Base-by-base conservation (phyloP, 2,329 filamentous ascomycete species). In the Colletotrichum plurivorum region DNA sequence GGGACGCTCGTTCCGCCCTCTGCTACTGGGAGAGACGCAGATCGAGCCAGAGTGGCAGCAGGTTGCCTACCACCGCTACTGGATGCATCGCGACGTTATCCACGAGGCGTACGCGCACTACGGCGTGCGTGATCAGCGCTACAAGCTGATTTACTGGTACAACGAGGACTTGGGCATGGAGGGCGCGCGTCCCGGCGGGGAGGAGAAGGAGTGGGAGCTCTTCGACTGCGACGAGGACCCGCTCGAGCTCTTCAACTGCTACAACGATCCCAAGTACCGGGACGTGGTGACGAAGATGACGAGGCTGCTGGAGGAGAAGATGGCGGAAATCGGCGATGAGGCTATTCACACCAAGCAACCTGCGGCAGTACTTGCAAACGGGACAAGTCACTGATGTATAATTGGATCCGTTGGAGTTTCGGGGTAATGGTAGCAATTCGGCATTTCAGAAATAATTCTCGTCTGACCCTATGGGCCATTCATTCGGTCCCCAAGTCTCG, bases 141-240 rank as follows among this genome's bases (percentile, higher is more conserved):
- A 87, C 71, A 88, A 88, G 79, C 71, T 88, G 3, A 88, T 88
- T n/a, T 88, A 87, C 74, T 88, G 85, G 85, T 88, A 88, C 69
- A 85, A 85, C 56, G 83, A 87, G 71, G 79, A 77, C 10, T 78
- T 87, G 15, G 84, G 80, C 0, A 61, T 87, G 0, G 78, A 80
- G 18, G 85, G 85, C 0, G 80, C 86, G 1, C 73, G 81, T 2
- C 78, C 79, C 0, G 82, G 81, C 0, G 80, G 73, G 0, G 76
- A 80, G 56, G 78, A 83, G 41, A 82, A 81, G 67, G 85, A 88
- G 71, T 88, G 86, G 85, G 86, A 88, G 73, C 68, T 88, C 16
- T 88, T 88, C 70, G 85, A 88, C 71, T 86, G 84, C 55, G 71
- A 84, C 2, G 76, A 85, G 61, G 86, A 86, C 68, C 83, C 84